phyloP scores from a whole-genome alignment of 768 basidiomycete genomes.

The Suillus decipiens region DNA sequence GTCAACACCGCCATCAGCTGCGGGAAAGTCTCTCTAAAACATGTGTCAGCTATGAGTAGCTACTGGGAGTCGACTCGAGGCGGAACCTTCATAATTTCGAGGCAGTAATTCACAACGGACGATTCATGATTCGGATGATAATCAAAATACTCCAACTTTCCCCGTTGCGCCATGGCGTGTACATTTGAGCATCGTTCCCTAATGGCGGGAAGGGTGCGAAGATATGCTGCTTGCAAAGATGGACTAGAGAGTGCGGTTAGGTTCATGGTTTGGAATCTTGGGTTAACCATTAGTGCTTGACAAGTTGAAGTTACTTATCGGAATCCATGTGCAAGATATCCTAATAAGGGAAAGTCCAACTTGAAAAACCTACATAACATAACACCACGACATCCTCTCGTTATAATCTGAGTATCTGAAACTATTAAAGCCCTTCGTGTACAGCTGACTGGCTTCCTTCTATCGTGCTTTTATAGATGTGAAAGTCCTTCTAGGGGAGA shows the following conservation, averaged over 20 bases:
- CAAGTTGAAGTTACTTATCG: background rate
- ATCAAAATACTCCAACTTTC: conserved; percentile 81
- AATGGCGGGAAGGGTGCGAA: conserved; percentile 87
- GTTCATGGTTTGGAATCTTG: conserved; percentile 5
- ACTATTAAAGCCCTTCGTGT: background rate
- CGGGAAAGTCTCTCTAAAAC: conserved; percentile 68
- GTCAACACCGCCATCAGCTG: conserved; percentile 43
- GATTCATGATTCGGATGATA: conserved; percentile 78
- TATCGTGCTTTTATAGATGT: background rate
- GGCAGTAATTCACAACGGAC: conserved; percentile 72
- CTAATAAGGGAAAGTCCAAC: background rate
- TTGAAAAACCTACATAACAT: background rate
- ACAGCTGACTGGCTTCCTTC: background rate
- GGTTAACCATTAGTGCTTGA: background rate
- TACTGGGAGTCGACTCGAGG: conserved; percentile 4
- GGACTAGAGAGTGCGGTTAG: background rate
- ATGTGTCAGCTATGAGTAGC: conserved; percentile 14
- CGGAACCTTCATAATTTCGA: conserved; percentile 68
- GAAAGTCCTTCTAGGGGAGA: background rate
- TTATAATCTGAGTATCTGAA: background rate
- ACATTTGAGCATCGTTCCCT: conserved; percentile 82
- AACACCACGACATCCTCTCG: background rate
- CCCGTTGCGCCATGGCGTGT: conserved; percentile 71
- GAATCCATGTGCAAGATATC: background rate
- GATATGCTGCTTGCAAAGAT: conserved; percentile 51